Conservation (phyloP, 2,329 filamentous ascomycete species). For the Aphanocladium album region DNA sequence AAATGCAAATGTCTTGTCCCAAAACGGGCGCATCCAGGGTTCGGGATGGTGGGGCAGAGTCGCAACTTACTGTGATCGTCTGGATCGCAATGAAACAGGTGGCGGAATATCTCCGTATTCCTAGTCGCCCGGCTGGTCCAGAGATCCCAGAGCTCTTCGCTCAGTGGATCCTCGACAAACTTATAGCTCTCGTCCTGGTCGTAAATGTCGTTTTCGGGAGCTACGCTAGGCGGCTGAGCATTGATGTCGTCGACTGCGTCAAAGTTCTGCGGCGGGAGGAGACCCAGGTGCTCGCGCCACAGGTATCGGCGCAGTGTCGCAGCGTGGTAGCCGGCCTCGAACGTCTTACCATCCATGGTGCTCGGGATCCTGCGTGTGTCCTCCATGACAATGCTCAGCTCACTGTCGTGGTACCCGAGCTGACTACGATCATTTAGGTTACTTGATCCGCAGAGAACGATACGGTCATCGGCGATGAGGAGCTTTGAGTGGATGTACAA, state of each 20-base stretch:
- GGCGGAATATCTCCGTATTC: constrained; percentile 72
- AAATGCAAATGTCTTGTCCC: constrained; percentile 11
- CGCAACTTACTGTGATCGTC: constrained; percentile 66
- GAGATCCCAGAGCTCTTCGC: constrained; percentile 59
- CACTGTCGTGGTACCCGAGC: constrained; percentile 82
- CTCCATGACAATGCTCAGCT: constrained; percentile 85
- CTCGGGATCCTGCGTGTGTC: constrained; percentile 68
- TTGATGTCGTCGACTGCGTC: constrained; percentile 65
- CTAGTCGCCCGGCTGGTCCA: constrained; percentile 65
- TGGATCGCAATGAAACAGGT: constrained; percentile 81
- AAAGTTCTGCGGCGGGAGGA: constrained; percentile 68
- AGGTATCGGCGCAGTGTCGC: constrained; percentile 75
- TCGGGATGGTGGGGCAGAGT: not conserved
- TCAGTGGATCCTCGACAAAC: constrained; percentile 67
- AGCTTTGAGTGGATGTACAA: constrained; percentile 93
- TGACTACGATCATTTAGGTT: constrained; percentile 92
- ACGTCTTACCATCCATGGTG: constrained; percentile 73
- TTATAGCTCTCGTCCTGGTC: constrained; percentile 57
- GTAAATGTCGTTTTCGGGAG: constrained; percentile 59
- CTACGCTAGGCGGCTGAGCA: constrained; percentile 63
- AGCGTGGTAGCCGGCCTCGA: constrained; percentile 74
- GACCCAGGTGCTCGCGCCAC: constrained; percentile 86
- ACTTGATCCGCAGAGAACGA: constrained; percentile 79
- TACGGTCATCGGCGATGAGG: constrained; percentile 79
- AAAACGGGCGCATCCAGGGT: not conserved